Conservation (phyloP, 345 rosid species). For the Melaleuca alternifolia region DNA sequence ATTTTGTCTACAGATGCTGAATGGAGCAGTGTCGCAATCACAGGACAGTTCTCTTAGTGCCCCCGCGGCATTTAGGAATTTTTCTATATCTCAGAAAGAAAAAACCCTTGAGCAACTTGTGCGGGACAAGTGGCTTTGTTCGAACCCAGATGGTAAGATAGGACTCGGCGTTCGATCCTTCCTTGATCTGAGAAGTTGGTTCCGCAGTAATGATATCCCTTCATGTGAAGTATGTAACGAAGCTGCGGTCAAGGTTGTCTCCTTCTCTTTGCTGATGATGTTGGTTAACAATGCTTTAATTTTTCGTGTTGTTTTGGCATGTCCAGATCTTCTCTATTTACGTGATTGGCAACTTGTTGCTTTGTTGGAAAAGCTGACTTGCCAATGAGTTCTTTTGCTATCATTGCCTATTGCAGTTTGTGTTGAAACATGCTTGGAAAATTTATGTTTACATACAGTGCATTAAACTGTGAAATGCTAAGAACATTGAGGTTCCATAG, state of each 20-base stretch:
- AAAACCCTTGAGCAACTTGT: conserved; percentile 65
- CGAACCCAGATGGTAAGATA: conserved; percentile 41
- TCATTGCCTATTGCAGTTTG: not conserved
- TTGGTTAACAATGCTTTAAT: not conserved
- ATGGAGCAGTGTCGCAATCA: conserved; percentile 23
- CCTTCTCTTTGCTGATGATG: not conserved
- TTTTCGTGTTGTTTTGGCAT: not conserved
- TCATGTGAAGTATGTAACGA: conserved; percentile 87
- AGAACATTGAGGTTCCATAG: not conserved
- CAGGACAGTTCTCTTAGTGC: conserved; percentile 25
- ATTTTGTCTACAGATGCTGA: conserved; percentile 23
- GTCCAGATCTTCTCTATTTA: not conserved
- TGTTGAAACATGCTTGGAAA: not conserved
- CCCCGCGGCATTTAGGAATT: conserved; percentile 73
- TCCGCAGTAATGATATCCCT: conserved; percentile 58
- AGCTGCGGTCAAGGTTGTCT: conserved; percentile 73
- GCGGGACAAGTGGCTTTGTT: conserved; percentile 68
- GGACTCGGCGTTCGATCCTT: conserved; percentile 79
- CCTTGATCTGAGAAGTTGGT: conserved; percentile 82
- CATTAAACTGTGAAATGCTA: not conserved
- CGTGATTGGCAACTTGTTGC: not conserved
- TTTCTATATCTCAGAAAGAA: conserved; percentile 75
- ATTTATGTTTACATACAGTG: not conserved
- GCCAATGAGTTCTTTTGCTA: not conserved
- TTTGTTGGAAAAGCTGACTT: not conserved